Evolutionary conservation across 768 basidiomycete species (phyloP), one percentile per base, ranked within the genome.

Genomic region (Fistulinella prunicolor): DNA sequence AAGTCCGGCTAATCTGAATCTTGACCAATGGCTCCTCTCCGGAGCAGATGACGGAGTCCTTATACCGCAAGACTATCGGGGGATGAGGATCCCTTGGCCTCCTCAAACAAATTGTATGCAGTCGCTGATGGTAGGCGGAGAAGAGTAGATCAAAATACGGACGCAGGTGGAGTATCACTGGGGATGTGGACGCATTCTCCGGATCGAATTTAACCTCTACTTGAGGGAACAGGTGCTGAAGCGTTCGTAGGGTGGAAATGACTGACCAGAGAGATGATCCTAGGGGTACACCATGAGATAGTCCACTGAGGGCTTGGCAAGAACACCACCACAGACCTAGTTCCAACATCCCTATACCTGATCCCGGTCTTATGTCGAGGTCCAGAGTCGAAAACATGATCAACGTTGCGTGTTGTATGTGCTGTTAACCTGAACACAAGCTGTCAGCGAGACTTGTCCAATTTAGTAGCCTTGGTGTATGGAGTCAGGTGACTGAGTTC

Each of bases 101-200:
- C 56, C 83, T 77, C 32, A 90, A 65, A 56, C 80, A 83, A 42
- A 93, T 88, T 6, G 86, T 89, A 47, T 86, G 86, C 17, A 93
- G 74, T 19, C 89, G 80, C 56, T 93, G 90, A 50, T 85, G 77
- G 55, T 78, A 78, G 10, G 85, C 82, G 16, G 89, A 89, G 67
- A 92, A 93, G 37, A 93, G 74, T n/a, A 93, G 77, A 62, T 91
- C 88, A 44, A 93, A 73, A 62, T 92, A 86, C 1, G 89, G 89
- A 16, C 84, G 82, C 22, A 91, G 68, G 58, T 91, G 87, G 0
- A 93, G 69, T 58, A 93, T 77, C 20, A 92, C 73, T 2, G 89
- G 88, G 0, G 88, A 86, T 1, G 77, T 82, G 12, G 79, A 72
- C 13, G 86, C 77, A 24, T 82, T 68, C 57, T 88, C 85, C 23